Conservation (phyloP, 2,329 filamentous ascomycete species). For the Aspergillus novofumigatus region DNA sequence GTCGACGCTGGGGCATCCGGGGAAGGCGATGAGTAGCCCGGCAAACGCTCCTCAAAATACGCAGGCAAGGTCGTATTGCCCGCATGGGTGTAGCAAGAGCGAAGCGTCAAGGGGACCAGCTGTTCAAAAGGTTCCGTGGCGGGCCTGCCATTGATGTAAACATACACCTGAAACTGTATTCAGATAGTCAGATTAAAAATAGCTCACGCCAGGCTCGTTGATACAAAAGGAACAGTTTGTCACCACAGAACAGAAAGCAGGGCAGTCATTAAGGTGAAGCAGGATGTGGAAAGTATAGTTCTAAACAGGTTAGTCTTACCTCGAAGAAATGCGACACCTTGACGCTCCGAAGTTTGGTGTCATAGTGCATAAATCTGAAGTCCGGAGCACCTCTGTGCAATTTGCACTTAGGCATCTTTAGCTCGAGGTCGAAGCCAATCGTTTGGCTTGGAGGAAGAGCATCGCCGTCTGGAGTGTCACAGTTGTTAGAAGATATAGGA, state of each 20-base stretch:
- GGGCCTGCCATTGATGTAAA: not conserved
- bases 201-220: not conserved
- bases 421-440: slow-evolving; percentile 3
- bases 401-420: slow-evolving; percentile 9
- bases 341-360: slow-evolving; percentile 10
- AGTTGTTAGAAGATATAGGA: not conserved
- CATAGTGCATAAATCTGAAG: slow-evolving; percentile 11
- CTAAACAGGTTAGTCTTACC: slow-evolving; percentile 1
- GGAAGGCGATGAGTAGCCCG: not conserved
- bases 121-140: not conserved
- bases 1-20: not conserved
- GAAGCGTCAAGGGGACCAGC: slow-evolving; percentile 8
- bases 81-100: slow-evolving; percentile 10
- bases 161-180: not conserved
- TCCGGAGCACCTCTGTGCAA: slow-evolving; percentile 2
- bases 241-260: too few relatives aligned
- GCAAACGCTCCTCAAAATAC: slow-evolving; percentile 1
- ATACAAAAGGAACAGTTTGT: slow-evolving; percentile 1
- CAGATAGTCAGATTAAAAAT: not conserved
- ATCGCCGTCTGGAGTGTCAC: not conserved
- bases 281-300: not conserved
- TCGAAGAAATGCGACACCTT: slow-evolving; percentile 12
- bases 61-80: slow-evolving; percentile 10
- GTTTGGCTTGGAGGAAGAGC: not conserved
- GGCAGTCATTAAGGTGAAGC: too few relatives aligned